phyloP scores from a whole-genome alignment of 2,329 filamentous ascomycete species.

The Elsinoe australis region DNA sequence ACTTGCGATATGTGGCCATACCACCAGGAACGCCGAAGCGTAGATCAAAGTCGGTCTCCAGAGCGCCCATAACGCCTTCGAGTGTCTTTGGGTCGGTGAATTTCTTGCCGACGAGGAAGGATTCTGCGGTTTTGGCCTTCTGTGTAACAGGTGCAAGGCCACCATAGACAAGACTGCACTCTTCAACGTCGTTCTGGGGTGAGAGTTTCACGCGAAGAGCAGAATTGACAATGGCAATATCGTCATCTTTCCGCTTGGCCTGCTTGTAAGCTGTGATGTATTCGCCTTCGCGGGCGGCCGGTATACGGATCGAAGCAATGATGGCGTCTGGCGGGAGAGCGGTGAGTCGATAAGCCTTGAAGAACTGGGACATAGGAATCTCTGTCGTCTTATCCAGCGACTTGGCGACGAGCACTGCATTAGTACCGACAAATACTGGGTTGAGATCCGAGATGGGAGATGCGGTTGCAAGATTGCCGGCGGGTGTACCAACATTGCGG shows the following conservation, averaged over 20 bases:
- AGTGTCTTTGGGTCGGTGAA: slow-evolving; percentile 75
- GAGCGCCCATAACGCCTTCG: slow-evolving; percentile 78
- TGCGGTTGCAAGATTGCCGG: slow-evolving; percentile 87
- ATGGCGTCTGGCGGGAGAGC: slow-evolving; percentile 73
- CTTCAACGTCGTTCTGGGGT: slow-evolving; percentile 60
- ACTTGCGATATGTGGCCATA: slow-evolving; percentile 94
- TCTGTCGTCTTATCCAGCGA: slow-evolving; percentile 65
- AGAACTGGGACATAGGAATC: slow-evolving; percentile 88
- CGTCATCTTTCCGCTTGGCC: slow-evolving; percentile 92
- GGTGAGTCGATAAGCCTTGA: slow-evolving; percentile 82
- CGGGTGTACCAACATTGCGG: slow-evolving; percentile 92
- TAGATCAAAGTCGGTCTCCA: slow-evolving; percentile 86
- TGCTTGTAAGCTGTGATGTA: slow-evolving; percentile 90
- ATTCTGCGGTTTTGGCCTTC: slow-evolving; percentile 70
- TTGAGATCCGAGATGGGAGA: slow-evolving; percentile 96
- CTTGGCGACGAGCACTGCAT: slow-evolving; percentile 72
- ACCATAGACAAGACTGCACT: slow-evolving; percentile 78
- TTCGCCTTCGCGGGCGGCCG: slow-evolving; percentile 65
- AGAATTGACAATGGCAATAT: slow-evolving; percentile 93
- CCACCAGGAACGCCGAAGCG: slow-evolving; percentile 87
- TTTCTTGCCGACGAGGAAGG: slow-evolving; percentile 66
- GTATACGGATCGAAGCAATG: slow-evolving; percentile 81
- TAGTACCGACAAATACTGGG: slow-evolving; percentile 82
- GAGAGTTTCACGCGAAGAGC: slow-evolving; percentile 69
- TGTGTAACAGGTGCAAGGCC: slow-evolving; percentile 92